Evolutionary conservation across 2,329 filamentous ascomycete species (phyloP).

Genomic region (Aspergillus udagawae): DNA sequence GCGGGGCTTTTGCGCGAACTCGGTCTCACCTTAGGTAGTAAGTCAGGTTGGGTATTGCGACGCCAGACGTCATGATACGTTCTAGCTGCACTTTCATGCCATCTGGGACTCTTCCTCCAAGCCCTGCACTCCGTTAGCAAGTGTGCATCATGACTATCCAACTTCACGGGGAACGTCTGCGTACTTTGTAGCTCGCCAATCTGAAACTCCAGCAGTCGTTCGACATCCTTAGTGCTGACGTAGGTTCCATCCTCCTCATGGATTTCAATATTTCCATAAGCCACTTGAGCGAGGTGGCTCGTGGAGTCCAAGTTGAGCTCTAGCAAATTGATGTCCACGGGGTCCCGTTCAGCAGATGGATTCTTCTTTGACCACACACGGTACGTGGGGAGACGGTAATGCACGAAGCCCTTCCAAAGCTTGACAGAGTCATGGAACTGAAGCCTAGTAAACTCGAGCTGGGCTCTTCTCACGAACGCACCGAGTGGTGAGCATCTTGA

Average conservation of each 20-base stretch:
- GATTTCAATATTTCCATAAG: slow-evolving; percentile 48
- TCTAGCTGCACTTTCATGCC: slow-evolving; percentile 69
- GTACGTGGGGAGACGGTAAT: slow-evolving; percentile 73
- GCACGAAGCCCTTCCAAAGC: slow-evolving; percentile 79
- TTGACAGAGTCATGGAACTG: slow-evolving; percentile 73
- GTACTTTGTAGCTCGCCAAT: slow-evolving; percentile 80
- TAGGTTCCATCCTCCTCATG: slow-evolving; percentile 38
- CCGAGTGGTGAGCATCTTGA: slow-evolving; percentile 76
- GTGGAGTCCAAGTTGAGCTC: slow-evolving; percentile 53
- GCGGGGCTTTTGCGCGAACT: neutral
- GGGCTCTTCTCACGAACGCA: slow-evolving; percentile 69
- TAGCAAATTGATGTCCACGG: slow-evolving; percentile 61
- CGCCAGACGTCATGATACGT: slow-evolving; percentile 62
- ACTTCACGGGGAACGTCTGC: slow-evolving; percentile 19
- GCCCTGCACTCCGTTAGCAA: slow-evolving; percentile 48
- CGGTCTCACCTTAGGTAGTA: slow-evolving; percentile 65
- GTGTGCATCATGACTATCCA: neutral
- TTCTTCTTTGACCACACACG: slow-evolving; percentile 55
- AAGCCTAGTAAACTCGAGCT: slow-evolving; percentile 74
- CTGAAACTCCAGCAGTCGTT: slow-evolving; percentile 79
- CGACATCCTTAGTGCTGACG: slow-evolving; percentile 74
- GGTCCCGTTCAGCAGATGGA: slow-evolving; percentile 41
- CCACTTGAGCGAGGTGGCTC: slow-evolving; percentile 46
- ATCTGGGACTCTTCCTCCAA: slow-evolving; percentile 72
- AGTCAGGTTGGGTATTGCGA: slow-evolving; percentile 65